Evolutionary conservation across 768 basidiomycete species (phyloP).

Genomic region (Amanita rimosa): DNA sequence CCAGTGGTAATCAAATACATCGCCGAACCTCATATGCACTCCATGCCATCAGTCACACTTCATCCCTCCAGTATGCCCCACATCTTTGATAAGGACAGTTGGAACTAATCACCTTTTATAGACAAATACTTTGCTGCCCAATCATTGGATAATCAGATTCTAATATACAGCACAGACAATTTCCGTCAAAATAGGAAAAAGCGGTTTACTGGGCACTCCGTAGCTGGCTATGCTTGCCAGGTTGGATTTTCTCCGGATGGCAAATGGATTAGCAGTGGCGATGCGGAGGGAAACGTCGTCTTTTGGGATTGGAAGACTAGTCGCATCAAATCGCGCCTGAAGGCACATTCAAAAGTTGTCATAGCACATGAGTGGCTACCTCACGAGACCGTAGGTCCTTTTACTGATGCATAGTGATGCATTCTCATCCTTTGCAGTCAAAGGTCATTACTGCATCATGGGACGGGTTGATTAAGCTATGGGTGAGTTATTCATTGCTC

Average conservation of each 20-base stretch:
- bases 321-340: constrained; percentile 81
- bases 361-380: constrained; percentile 98
- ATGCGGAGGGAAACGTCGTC: constrained; percentile 88
- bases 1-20: constrained; percentile 99
- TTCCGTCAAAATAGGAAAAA: constrained; percentile 99
- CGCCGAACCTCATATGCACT: constrained; percentile 98
- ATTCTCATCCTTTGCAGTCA: constrained; percentile 45
- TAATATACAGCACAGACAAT: constrained; percentile 95
- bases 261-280: constrained; percentile 96
- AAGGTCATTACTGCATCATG: constrained; percentile 96
- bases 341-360: constrained; percentile 91
- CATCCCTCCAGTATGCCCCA: constrained; percentile 81
- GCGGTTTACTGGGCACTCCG: constrained; percentile 92
- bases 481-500: constrained; percentile 46
- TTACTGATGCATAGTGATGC: constrained; percentile 31
- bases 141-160: constrained; percentile 96
- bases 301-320: constrained; percentile 99
- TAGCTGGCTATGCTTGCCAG: constrained; percentile 95
- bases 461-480: constrained; percentile 97
- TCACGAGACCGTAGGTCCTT: constrained; percentile 77
- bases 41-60: constrained; percentile 95
- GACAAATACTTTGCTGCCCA: constrained; percentile 98
- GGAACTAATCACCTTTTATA: constrained; percentile 12
- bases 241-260: constrained; percentile 98
- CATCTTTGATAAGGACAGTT: neutral